Percentiles rank a stretch among this genome's conserved stretches.
These are phyloP conservation scores for Rhynchospora tenuis DNA, from an alignment of 176 grass and related monocot species.

Conservation along the genomic window DNA sequence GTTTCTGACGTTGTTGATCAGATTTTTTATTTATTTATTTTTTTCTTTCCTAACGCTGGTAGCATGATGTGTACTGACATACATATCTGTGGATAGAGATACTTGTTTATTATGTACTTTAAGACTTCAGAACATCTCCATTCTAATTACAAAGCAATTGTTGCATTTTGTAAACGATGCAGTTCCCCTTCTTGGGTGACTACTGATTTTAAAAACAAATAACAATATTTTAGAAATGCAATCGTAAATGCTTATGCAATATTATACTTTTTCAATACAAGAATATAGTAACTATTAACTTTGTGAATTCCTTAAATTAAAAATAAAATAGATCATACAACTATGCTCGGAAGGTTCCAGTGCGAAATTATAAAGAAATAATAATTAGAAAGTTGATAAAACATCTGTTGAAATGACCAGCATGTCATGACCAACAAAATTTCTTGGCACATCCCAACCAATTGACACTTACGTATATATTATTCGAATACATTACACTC, in stretches of 20 bases:
- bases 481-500: background rate
- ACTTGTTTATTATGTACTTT: background rate
- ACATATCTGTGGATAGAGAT: slow-evolving; percentile 1
- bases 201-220: no score
- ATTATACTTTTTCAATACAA: no score
- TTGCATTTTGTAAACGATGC: no score
- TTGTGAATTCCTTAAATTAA: no score
- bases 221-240: no score
- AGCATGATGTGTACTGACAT: background rate
- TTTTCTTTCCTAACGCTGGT: background rate
- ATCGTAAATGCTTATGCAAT: no score
- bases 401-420: background rate
- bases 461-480: background rate
- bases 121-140: no score
- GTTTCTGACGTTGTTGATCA: background rate
- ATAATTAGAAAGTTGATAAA: background rate
- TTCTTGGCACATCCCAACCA: background rate
- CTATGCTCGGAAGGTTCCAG: background rate
- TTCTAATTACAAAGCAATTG: no score
- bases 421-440: background rate
- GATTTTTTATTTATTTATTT: slow-evolving; percentile 6
- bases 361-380: background rate
- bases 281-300: no score
- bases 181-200: no score
- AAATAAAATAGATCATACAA: no score